A percentile compares a stretch with the other conserved stretches of the same genome.
These are phyloP conservation scores for Actinomortierella wolfii DNA, from an alignment of 371 early-diverging fungal genomes.

Conservation along the genomic window DNA sequence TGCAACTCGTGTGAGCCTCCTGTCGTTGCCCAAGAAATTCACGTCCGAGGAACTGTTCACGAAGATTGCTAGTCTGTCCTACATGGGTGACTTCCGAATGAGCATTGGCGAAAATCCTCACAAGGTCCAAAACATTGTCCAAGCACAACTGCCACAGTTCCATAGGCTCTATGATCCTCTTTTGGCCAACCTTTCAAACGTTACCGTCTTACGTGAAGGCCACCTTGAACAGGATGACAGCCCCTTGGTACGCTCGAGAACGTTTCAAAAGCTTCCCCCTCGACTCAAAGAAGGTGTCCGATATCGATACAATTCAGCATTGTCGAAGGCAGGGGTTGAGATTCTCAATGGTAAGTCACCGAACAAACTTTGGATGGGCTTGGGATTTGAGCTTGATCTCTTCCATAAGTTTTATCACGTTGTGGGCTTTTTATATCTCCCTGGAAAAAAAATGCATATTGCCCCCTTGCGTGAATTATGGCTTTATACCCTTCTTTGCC, in stretches of 20 bases:
- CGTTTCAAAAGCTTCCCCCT: conserved; percentile 40
- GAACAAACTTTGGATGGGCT: too few relatives aligned
- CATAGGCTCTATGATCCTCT: conserved; percentile 79
- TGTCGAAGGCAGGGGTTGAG: conserved; percentile 50
- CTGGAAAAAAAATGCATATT: too few relatives aligned
- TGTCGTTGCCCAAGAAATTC: conserved; percentile 84
- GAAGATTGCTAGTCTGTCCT: conserved; percentile 89
- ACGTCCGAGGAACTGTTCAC: conserved; percentile 81
- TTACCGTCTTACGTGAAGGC: conserved; percentile 64
- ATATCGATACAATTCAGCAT: conserved; percentile 47
- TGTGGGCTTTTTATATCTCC: too few relatives aligned
- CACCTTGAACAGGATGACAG: conserved; percentile 49
- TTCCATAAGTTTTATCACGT: too few relatives aligned
- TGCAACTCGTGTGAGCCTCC: conserved; percentile 84
- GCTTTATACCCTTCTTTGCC: too few relatives aligned
- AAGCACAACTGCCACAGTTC: conserved; percentile 78
- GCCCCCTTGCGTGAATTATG: too few relatives aligned
- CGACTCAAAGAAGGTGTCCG: conserved; percentile 28
- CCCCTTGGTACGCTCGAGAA: conserved; percentile 33
- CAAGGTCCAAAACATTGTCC: conserved; percentile 93
- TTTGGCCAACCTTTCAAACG: conserved; percentile 79
- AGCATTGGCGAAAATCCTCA: conserved; percentile 91
- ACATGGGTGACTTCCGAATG: conserved; percentile 93
- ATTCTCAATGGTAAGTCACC: conserved; percentile 45
- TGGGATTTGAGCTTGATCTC: too few relatives aligned